phyloP scores from a whole-genome alignment of 805 yeast genomes.

The Candida saitoana region DNA sequence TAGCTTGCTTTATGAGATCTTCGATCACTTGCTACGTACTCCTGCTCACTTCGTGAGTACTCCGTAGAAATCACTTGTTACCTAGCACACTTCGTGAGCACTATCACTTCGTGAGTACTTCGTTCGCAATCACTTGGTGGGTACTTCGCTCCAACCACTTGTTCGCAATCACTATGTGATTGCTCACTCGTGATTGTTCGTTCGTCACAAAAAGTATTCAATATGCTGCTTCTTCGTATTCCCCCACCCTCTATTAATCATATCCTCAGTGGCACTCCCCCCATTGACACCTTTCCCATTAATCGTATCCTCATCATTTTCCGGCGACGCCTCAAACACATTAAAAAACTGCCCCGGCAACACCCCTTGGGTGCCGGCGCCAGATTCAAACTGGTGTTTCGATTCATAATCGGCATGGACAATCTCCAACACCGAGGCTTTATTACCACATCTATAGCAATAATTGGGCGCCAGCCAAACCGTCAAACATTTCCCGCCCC shows the following conservation, averaged over 20 bases:
- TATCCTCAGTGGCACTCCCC: conserved; percentile 13
- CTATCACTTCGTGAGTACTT: no score
- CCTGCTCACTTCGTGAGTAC: no score
- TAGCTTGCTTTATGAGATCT: no score
- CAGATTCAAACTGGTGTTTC: conserved; percentile 11
- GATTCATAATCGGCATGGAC: conserved; percentile 43
- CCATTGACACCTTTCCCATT: conserved; percentile 41
- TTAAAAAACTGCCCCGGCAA: conserved; percentile 68
- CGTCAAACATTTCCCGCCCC: conserved; percentile 86
- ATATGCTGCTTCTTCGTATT: conserved; percentile 36
- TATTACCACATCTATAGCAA: conserved; percentile 94
- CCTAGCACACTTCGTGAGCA: no score
- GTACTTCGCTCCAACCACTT: no score
- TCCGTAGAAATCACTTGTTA: no score
- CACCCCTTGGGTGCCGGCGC: conserved; percentile 19
- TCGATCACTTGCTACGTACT: no score
- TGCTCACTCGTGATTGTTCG: no score
- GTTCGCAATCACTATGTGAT: no score
- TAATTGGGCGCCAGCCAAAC: conserved; percentile 99
- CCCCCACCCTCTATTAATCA: conserved; percentile 13
- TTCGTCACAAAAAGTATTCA: conserved; percentile 49
- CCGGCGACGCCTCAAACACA: conserved; percentile 97
- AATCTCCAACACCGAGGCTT: conserved; percentile 94
- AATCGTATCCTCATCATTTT: conserved; percentile 61
- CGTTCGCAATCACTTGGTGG: no score